Evolutionary conservation across 2,329 filamentous ascomycete genomes (phyloP).

Genomic region (Rhynchosporium secalis): DNA sequence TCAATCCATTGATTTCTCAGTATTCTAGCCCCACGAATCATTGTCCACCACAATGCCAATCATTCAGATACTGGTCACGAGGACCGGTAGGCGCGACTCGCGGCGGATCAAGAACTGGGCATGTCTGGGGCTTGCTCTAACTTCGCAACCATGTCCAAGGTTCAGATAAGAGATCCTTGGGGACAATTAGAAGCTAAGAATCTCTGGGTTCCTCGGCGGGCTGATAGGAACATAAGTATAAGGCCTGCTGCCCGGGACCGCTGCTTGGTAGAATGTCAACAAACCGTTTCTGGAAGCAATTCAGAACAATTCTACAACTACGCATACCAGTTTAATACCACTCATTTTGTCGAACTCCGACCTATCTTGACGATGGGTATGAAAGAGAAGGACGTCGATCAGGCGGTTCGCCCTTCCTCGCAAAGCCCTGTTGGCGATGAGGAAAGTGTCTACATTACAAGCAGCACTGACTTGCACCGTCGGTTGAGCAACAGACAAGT

Average conservation of each 20-base stretch:
- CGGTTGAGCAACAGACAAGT: conserved; percentile 10
- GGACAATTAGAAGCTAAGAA: neutral
- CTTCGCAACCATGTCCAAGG: too few relatives aligned
- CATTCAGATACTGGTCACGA: neutral
- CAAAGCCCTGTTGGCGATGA: neutral
- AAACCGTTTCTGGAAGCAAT: too few relatives aligned
- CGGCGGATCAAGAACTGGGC: neutral
- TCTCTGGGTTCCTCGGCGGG: neutral
- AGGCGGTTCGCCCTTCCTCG: neutral
- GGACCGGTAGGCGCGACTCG: neutral
- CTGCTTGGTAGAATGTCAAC: neutral
- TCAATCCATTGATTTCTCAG: too few relatives aligned
- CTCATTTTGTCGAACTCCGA: too few relatives aligned
- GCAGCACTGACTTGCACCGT: conserved; percentile 2
- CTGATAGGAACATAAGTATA: conserved; percentile 10
- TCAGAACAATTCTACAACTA: too few relatives aligned
- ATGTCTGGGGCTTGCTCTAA: conserved; percentile 2
- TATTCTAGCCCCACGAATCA: too few relatives aligned
- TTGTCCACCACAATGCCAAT: neutral
- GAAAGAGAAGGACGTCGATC: neutral
- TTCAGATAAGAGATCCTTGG: neutral
- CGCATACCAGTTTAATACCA: too few relatives aligned
- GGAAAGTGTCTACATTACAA: conserved; percentile 9
- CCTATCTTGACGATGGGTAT: neutral
- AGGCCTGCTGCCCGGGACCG: conserved; percentile 1